These are phyloP conservation scores for Ogataea trehaloabstinens DNA, from an alignment of 805 yeast genomes.

Conservation along the genomic window DNA sequence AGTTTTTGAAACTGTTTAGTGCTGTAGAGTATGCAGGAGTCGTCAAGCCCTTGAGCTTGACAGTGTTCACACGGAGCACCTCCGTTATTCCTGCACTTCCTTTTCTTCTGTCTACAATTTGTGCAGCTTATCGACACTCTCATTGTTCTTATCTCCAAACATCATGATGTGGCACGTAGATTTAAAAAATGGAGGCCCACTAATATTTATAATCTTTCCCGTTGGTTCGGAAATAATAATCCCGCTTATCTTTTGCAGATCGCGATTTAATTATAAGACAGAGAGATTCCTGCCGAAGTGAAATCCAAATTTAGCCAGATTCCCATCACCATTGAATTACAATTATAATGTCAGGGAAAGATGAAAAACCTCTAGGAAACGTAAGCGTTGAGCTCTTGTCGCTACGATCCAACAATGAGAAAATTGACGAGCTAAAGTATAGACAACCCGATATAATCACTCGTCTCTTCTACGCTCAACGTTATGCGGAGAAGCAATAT, in stretches of 20 bases:
- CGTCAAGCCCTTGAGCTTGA: conserved; percentile 5
- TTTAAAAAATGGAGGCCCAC: too few species aligned
- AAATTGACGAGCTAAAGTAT: conserved; percentile 1
- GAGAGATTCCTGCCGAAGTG: too few species aligned
- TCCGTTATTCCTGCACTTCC: conserved; percentile 14
- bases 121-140: conserved; percentile 15
- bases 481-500: conserved; percentile 19
- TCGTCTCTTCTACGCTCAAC: conserved; percentile 23
- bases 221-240: too few species aligned
- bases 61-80: conserved; percentile 14
- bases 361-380: too few species aligned
- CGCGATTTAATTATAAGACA: too few species aligned
- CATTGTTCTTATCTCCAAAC: conserved; percentile 10
- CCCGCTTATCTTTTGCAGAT: too few species aligned
- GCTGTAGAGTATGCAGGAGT: conserved; percentile 11
- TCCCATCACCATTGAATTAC: too few species aligned
- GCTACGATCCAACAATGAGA: conserved; percentile 2
- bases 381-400: conserved; percentile 2
- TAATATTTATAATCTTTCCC: too few species aligned
- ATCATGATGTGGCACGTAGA: too few species aligned
- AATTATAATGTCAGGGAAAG: too few species aligned
- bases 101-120: conserved; percentile 13
- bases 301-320: too few species aligned
- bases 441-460: conserved; percentile 10
- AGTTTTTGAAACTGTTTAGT: conserved; percentile 16